phyloP scores from a whole-genome alignment of 345 rosid species.

The Acer yangbiense region DNA sequence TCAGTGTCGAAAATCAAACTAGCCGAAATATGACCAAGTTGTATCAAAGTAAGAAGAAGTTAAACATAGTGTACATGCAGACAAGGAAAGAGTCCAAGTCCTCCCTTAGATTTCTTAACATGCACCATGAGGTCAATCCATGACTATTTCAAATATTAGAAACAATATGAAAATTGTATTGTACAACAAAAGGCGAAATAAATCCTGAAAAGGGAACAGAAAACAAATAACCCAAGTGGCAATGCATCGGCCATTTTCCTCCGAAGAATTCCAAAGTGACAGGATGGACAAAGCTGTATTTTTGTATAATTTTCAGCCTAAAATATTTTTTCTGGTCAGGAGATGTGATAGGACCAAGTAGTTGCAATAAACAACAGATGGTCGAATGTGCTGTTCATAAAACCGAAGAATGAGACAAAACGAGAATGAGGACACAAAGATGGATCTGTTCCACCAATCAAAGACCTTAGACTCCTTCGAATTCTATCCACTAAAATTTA shows the following conservation, averaged over 20 bases:
- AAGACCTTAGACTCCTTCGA: constrained; percentile 17
- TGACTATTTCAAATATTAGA: no score
- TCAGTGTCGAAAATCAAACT: constrained; percentile 10
- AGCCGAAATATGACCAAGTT: neutral
- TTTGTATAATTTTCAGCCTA: neutral
- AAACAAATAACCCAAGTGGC: neutral
- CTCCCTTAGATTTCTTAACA: neutral
- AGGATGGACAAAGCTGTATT: constrained; percentile 6
- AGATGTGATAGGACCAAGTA: neutral
- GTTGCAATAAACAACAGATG: neutral
- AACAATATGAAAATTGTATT: no score
- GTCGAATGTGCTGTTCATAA: neutral
- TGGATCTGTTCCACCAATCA: constrained; percentile 7
- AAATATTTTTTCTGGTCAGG: neutral
- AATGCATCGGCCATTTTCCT: neutral
- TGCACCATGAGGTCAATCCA: neutral
- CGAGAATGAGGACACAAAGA: neutral
- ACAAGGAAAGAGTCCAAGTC: neutral
- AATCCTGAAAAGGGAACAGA: neutral
- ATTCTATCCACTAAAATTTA: constrained; percentile 15
- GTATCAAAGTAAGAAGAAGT: neutral
- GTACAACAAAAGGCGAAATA: no score
- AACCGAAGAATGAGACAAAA: constrained; percentile 12
- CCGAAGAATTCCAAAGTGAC: neutral
- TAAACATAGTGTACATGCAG: neutral